phyloP scores from a whole-genome alignment of 371 early-diverging fungal genomes.

The Mortierella sp. region DNA sequence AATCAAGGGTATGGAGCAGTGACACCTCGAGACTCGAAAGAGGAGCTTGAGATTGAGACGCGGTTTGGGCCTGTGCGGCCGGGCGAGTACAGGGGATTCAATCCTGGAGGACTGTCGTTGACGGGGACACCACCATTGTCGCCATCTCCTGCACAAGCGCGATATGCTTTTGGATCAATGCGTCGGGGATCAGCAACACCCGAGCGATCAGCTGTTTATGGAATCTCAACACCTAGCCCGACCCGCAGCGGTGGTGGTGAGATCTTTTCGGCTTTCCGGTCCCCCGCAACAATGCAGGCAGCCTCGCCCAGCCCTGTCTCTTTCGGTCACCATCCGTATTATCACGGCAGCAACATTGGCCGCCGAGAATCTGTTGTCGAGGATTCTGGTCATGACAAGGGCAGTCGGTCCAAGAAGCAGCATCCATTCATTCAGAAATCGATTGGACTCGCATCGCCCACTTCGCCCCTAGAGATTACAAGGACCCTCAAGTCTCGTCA shows the following conservation, averaged over 20 bases:
- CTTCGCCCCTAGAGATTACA: background rate
- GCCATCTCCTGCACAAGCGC: slow-evolving; percentile 9
- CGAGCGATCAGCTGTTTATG: background rate
- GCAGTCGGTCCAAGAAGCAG: background rate
- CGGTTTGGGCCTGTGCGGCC: slow-evolving; percentile 31
- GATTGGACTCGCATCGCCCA: background rate
- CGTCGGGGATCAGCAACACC: slow-evolving; percentile 17
- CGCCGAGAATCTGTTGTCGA: background rate
- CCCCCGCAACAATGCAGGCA: slow-evolving; percentile 39
- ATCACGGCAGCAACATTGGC: background rate
- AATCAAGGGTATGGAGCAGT: slow-evolving; percentile 1
- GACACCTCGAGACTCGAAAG: background rate
- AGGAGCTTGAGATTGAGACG: slow-evolving; percentile 42
- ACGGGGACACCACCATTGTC: slow-evolving; percentile 2
- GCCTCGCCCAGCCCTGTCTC: slow-evolving; percentile 33
- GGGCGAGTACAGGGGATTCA: slow-evolving; percentile 31
- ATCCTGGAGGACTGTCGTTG: slow-evolving; percentile 37
- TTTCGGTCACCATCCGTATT: slow-evolving; percentile 16
- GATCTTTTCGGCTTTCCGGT: background rate
- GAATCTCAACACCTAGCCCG: background rate
- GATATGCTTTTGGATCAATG: background rate
- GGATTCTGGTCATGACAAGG: background rate
- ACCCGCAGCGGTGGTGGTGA: background rate
- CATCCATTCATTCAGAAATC: slow-evolving; percentile 8
- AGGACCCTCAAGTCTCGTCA: slow-evolving; percentile 13